Percentiles rank a stretch among this genome's conserved stretches.
These are phyloP conservation scores for Lindgomyces ingoldianus DNA, from an alignment of 495 filamentous ascomycete species.

Conservation along the genomic window DNA sequence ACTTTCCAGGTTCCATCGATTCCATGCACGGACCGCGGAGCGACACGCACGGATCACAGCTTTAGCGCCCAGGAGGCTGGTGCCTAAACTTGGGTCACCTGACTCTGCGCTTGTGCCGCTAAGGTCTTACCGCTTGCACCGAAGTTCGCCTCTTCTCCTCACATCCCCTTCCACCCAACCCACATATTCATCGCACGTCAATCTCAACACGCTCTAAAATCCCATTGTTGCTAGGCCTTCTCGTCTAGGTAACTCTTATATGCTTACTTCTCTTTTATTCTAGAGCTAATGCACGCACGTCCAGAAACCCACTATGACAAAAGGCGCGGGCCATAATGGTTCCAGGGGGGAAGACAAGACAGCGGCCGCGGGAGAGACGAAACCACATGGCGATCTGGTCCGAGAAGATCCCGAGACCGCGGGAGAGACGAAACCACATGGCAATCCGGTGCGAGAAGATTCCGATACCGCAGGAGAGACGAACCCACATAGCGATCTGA, in stretches of 20 bases:
- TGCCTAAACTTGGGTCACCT: constrained; percentile 7
- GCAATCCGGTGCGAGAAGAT: constrained; percentile 15
- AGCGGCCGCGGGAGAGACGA: constrained; percentile 1
- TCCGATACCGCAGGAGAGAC: constrained; percentile 7
- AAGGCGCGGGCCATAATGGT: constrained; percentile 10
- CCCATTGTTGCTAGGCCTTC: constrained; percentile 6
- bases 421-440: constrained; percentile 10
- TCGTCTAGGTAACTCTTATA: constrained; percentile 12
- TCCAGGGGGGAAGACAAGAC: constrained; percentile 12
- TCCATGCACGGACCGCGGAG: constrained; percentile 3
- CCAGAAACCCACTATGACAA: constrained; percentile 15
- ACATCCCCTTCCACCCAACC: constrained; percentile 1
- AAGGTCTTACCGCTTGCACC: constrained; percentile 1
- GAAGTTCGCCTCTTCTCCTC: constrained; percentile 2
- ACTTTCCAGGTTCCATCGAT: no score
- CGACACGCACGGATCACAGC: not conserved
- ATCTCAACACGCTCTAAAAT: constrained; percentile 11
- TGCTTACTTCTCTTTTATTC: constrained; percentile 13
- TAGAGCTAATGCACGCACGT: constrained; percentile 14
- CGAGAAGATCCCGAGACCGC: constrained; percentile 12
- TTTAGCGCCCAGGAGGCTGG: no score
- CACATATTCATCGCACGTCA: constrained; percentile 7
- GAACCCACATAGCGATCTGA: constrained; percentile 12
- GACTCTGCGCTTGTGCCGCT: no score
- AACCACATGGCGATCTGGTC: constrained; percentile 13